Percentiles rank a stretch among this genome's conserved stretches.
phyloP scores from a whole-genome alignment of 2,329 filamentous ascomycete genomes.

The Polytolypa hystricis region DNA sequence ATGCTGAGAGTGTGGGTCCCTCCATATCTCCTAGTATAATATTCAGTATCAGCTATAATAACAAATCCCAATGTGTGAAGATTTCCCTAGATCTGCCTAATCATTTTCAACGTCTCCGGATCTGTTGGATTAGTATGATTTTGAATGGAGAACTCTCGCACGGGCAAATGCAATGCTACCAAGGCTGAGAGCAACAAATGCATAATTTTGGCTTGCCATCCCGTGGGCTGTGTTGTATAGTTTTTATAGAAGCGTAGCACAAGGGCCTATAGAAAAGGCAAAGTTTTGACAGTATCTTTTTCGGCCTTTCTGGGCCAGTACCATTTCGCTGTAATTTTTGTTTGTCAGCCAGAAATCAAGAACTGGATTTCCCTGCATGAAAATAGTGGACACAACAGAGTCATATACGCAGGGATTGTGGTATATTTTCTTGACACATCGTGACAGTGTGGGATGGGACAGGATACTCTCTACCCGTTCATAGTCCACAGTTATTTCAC shows the following conservation, averaged over 20 bases:
- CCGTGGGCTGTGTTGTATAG: neutral
- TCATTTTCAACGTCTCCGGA: neutral
- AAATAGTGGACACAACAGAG: neutral
- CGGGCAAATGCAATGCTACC: neutral
- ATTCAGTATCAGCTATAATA: neutral
- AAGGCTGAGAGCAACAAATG: neutral
- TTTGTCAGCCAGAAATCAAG: too few species aligned
- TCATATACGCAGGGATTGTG: neutral
- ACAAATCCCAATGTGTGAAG: constrained; percentile 1
- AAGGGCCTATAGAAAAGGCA: neutral
- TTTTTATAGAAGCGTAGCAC: neutral
- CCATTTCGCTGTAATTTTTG: too few species aligned
- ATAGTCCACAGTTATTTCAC: too few species aligned
- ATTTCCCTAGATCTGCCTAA: neutral
- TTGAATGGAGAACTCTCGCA: neutral
- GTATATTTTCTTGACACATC: constrained; percentile 1
- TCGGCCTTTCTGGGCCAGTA: too few species aligned
- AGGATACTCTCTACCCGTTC: neutral
- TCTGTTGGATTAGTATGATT: constrained; percentile 1
- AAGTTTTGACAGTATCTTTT: too few species aligned
- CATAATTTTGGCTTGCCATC: neutral
- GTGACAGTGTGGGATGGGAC: neutral
- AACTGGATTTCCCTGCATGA: too few species aligned
- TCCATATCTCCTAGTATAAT: neutral
- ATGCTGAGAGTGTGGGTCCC: constrained; percentile 21